phyloP scores from a whole-genome alignment of 116 monocot species.

The Iris pallida region DNA sequence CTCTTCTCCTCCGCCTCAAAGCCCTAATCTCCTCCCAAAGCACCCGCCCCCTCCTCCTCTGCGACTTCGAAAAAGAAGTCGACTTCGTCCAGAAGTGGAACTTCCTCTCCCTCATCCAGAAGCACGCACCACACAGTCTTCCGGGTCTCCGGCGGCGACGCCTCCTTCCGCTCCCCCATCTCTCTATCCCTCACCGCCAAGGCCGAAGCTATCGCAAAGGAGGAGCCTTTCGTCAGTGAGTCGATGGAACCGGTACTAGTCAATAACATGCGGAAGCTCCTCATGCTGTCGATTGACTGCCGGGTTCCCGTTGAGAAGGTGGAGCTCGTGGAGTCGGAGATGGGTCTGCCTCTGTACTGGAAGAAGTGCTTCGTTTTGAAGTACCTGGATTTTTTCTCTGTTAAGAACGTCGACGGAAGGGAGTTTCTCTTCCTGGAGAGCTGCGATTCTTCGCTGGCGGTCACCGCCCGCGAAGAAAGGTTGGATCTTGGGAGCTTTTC shows the following conservation, averaged over 20 bases:
- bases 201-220: no score
- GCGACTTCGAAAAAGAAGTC: conserved; percentile 89
- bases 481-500: no score
- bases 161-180: conserved; percentile 33
- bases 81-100: conserved; percentile 89
- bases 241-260: conserved; percentile 84
- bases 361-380: no score
- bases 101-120: conserved; percentile 64
- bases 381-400: no score
- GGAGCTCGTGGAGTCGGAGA: no score
- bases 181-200: conserved; percentile 61
- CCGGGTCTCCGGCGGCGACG: conserved; percentile 50
- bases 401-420: no score
- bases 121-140: conserved; percentile 68
- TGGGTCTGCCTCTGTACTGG: no score
- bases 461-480: no score
- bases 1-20: conserved; percentile 62
- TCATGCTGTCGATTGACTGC: conserved; percentile 94
- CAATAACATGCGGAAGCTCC: conserved; percentile 54
- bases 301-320: conserved; percentile 73
- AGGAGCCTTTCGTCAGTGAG: conserved; percentile 36
- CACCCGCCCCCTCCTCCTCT: conserved; percentile 54
- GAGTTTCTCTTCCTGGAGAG: no score
- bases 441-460: no score
- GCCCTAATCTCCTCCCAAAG: conserved; percentile 37